These are phyloP conservation scores for Ambrosia hybrid DNA, from an alignment of 140 eudicot genomes.

Conservation along the genomic window DNA sequence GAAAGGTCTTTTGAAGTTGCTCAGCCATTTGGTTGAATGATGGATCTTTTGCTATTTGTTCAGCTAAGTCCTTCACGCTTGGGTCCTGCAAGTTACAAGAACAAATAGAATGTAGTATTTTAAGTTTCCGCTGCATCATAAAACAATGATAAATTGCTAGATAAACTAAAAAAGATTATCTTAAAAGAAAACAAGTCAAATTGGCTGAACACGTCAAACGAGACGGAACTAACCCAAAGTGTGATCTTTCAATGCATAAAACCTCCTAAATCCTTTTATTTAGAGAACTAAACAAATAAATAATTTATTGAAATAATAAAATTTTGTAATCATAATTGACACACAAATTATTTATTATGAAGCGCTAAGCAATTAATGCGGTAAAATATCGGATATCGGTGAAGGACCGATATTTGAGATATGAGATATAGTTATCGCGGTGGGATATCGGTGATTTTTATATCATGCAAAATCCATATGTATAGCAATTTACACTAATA, in stretches of 20 bases:
- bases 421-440: too few relatives aligned
- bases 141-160: neutral
- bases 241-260: neutral
- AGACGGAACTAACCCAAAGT: neutral
- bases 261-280: neutral
- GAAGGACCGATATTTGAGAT: too few relatives aligned
- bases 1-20: slow-evolving; percentile 84
- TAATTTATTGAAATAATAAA: neutral
- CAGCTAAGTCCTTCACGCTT: slow-evolving; percentile 87
- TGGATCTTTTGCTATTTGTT: slow-evolving; percentile 94
- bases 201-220: neutral
- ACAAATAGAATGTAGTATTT: neutral
- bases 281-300: neutral
- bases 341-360: neutral
- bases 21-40: slow-evolving; percentile 92
- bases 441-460: too few relatives aligned
- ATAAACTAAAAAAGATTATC: neutral
- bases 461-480: too few relatives aligned
- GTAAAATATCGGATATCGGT: too few relatives aligned
- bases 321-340: neutral
- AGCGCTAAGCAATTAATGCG: too few relatives aligned
- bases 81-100: slow-evolving; percentile 62
- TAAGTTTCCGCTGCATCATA: slow-evolving; percentile 9
- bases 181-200: neutral
- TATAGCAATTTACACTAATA: too few relatives aligned